Base-by-base conservation (phyloP, 805 yeast genomes). In the Nakazawaea pomicola region DNA sequence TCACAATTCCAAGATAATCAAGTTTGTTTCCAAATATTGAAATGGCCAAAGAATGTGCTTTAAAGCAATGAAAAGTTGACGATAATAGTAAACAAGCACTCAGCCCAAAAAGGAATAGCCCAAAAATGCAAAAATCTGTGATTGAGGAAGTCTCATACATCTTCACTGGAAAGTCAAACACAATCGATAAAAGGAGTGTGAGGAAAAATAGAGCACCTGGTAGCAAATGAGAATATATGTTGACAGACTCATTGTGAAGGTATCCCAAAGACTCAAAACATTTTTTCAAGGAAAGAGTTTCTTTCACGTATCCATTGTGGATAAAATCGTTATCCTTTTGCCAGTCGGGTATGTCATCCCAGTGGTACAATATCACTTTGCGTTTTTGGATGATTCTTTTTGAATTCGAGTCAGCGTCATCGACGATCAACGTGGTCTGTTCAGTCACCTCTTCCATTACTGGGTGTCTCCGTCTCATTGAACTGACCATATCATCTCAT, bases 321-420 rank as follows among this genome's bases (percentile, higher is more conserved):
- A 76, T 75, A 45, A 51, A 75, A 47, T 74, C 76, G 47, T 76
- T 76, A 46, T 76, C 82, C 49, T 70, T 65, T 47, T 75, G 81
- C 82, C 82, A 76, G 10, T 54, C 57, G 23, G 74, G 76, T 6
- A 76, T 49, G 48, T 76, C 76, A 40, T 71, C 66, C 50, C 59
- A 72, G 4, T 36, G 30, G 38, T 48, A 52, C 33, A 57, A 17
- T 12, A 28, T n/a, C 12, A 23, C 10, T 23, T 23, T 23, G n/a
- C n/a, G n/a, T 24, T 24, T 24, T 24, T 24, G 4, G n/a, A 11
- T 11, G 28, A 4, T 5, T 24, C 28, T 5, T 11, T 24, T 4
- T 11, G 10, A 11, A 24, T 24, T n/a, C 6, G 5, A 24, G 28
- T 11, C 6, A 11, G 28, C 28, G 6, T 24, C 28, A 24, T 24